phyloP scores from a whole-genome alignment of 1,139 yeast species.

The Pichia sp. region DNA sequence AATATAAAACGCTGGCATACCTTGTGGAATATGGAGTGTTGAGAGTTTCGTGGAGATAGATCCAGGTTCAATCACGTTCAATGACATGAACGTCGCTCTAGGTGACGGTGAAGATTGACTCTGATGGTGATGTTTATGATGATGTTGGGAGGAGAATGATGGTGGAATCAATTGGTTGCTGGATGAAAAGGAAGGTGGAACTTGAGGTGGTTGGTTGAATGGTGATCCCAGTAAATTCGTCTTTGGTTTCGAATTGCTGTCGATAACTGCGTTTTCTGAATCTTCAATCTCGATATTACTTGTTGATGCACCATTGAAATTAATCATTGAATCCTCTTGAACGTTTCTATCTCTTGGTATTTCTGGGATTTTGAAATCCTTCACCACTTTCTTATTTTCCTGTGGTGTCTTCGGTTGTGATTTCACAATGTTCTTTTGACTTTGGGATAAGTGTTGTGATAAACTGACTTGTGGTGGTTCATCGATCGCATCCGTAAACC shows the following conservation, averaged over 20 bases:
- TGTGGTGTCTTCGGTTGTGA: background rate
- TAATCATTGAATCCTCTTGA: background rate
- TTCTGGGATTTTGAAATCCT: slow-evolving; percentile 16
- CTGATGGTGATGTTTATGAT: too few species aligned
- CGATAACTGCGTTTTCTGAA: background rate
- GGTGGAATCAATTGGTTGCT: too few species aligned
- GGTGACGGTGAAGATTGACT: slow-evolving; percentile 1
- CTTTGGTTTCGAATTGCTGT: background rate
- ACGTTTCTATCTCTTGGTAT: slow-evolving; percentile 10
- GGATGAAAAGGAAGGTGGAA: too few species aligned
- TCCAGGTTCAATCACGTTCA: background rate
- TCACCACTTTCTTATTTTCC: background rate
- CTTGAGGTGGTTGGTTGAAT: background rate
- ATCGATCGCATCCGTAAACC: slow-evolving; percentile 47
- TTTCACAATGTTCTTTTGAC: slow-evolving; percentile 5
- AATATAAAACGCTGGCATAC: slow-evolving; percentile 58
- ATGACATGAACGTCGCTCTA: slow-evolving; percentile 17
- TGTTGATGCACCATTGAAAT: background rate
- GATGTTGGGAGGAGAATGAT: too few species aligned
- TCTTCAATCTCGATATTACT: background rate
- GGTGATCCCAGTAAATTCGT: background rate
- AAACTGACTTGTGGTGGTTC: slow-evolving; percentile 49
- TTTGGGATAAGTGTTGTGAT: slow-evolving; percentile 52
- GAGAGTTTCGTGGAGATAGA: background rate
- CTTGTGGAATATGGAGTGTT: slow-evolving; percentile 58